Evolutionary conservation across 1,284 basidiomycete species (phyloP), one percentile per base, ranked within the genome.

Genomic region (Ustilago lituana): DNA sequence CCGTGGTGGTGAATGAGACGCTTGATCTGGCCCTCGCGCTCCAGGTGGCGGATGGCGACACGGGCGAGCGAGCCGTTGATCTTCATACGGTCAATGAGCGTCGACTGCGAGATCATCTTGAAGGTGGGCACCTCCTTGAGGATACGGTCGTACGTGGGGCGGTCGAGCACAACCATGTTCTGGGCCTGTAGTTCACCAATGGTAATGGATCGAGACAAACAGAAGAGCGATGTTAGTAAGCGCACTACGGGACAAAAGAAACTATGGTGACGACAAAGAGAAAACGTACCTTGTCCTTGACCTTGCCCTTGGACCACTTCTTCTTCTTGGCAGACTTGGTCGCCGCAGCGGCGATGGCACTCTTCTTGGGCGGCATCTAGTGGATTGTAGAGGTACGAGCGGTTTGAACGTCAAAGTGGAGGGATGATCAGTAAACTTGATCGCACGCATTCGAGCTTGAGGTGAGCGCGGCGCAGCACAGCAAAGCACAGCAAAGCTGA

Each of bases 251-350:
- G 10, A 37, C 14, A 29, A 27, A 14, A 12, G 17, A 20, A 20
- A 23, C 24, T 2, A 38, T 27, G 50, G 40, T 17, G 59, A 35
- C 20, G 31, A 20, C n/a, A 38, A 5, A 8, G 22, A 6, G 5
- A 23, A 33, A 29, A 63, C 73, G 33, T 49, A 73, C 93, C 90
- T 97, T 97, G 87, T 97, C 94, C 90, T 97, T 97, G 84, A 97
- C 94, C 86, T 96, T 96, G 85, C 94, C 94, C 89, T 98, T 98
- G 78, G 94, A 97, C 94, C 94, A 98, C 89, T 98, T 98, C 91
- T 98, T 98, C 89, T 98, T 98, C 89, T 97, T 97, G 73, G 90
- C 66, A 10, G 68, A 63, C 72, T 80, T 80, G 66, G 72, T 59
- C 69, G 80, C 80, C 57, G 79, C 74, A 46, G 80, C 78, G 63